A percentile compares a stretch with the other conserved stretches of the same genome.
Evolutionary conservation across 1,284 basidiomycete species (phyloP).

Genomic region (Pisolithus thermaeus): DNA sequence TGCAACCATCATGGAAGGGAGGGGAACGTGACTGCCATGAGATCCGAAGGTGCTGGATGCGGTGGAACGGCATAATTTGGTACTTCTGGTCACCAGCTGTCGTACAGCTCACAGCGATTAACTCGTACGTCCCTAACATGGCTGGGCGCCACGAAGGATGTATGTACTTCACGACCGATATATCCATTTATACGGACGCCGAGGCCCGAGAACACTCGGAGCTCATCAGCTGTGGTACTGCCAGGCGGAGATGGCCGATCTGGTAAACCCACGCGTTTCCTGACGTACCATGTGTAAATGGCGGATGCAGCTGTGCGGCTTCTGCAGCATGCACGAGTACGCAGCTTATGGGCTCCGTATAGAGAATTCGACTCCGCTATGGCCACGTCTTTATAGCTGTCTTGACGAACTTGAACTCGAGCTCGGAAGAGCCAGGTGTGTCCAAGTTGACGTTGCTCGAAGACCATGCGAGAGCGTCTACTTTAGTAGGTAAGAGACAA

Average conservation of each 20-base stretch:
- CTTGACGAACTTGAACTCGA: slow-evolving; percentile 75
- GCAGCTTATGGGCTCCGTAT: slow-evolving; percentile 48
- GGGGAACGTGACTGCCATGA: no score
- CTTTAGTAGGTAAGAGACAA: slow-evolving; percentile 41
- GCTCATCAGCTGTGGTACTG: neutral
- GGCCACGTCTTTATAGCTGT: slow-evolving; percentile 57
- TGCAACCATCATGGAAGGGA: no score
- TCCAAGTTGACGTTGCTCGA: slow-evolving; percentile 37
- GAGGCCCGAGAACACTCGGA: no score
- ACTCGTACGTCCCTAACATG: no score
- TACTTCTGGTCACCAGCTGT: no score
- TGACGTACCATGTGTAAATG: slow-evolving; percentile 38
- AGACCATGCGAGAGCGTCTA: slow-evolving; percentile 19
- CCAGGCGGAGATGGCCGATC: slow-evolving; percentile 9
- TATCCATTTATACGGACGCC: slow-evolving; percentile 11
- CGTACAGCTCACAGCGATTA: no score
- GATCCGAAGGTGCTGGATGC: no score
- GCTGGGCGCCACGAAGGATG: no score
- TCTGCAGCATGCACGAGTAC: slow-evolving; percentile 54
- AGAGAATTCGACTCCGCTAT: slow-evolving; percentile 51
- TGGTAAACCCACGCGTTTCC: slow-evolving; percentile 11
- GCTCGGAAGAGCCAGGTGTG: slow-evolving; percentile 57
- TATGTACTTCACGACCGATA: slow-evolving; percentile 15
- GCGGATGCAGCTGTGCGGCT: slow-evolving; percentile 46
- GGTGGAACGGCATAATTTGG: no score